Evolutionary conservation across 352 stramenopile species (phyloP).

Genomic region (Vaucheria bursata): DNA sequence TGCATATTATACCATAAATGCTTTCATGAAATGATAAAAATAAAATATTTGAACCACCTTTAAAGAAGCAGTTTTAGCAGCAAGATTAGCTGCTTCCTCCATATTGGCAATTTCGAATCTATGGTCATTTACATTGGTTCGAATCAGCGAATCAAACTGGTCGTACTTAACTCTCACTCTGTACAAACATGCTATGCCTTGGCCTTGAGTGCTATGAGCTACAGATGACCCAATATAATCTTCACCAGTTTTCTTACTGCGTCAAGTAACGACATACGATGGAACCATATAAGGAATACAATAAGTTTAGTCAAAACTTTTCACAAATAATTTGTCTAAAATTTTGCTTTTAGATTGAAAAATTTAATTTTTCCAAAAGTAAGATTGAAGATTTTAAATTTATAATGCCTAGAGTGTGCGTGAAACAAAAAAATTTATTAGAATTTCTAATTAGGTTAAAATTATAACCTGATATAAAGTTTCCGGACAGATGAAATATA

Average conservation of each 20-base stretch:
- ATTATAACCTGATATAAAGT: neutral
- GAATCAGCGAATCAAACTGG: neutral
- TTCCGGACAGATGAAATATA: neutral
- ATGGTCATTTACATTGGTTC: slow-evolving; percentile 23
- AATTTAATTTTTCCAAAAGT: too few relatives aligned
- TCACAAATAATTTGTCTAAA: neutral
- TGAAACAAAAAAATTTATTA: too few relatives aligned
- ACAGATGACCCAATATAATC: slow-evolving; percentile 29
- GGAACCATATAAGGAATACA: neutral
- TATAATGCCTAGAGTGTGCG: too few relatives aligned
- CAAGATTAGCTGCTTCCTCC: slow-evolving; percentile 9
- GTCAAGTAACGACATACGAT: neutral
- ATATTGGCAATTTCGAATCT: slow-evolving; percentile 18
- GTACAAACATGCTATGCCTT: slow-evolving; percentile 19
- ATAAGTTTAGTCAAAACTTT: neutral
- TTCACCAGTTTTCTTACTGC: slow-evolving; percentile 17
- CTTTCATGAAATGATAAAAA: neutral
- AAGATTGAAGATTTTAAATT: too few relatives aligned
- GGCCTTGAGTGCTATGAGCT: slow-evolving; percentile 9
- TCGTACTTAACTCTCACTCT: slow-evolving; percentile 33
- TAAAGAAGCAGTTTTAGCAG: slow-evolving; percentile 28
- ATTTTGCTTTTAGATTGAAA: neutral
- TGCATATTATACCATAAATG: neutral
- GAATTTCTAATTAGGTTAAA: neutral
- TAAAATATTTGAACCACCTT: slow-evolving; percentile 5